These are phyloP conservation scores for Juncus inflexus DNA, from an alignment of 176 grass and related monocot species.

Conservation along the genomic window DNA sequence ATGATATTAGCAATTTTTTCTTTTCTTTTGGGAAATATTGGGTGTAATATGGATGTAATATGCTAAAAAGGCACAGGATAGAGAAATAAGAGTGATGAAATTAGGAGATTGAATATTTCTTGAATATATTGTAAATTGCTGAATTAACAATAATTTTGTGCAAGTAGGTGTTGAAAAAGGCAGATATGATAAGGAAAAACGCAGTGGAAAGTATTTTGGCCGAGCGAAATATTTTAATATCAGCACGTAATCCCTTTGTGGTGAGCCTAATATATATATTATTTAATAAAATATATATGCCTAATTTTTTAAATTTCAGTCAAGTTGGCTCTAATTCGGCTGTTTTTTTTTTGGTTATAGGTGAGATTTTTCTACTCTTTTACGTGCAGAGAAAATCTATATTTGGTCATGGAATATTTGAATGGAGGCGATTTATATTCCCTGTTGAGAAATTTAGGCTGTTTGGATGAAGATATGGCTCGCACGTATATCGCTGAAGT, in stretches of 20 bases:
- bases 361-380: constrained; percentile 99
- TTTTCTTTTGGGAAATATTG: too few species aligned
- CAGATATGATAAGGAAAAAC: constrained; percentile 98
- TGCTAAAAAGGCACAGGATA: too few species aligned
- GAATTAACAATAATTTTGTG: too few species aligned
- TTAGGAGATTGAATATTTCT: too few species aligned
- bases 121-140: too few species aligned
- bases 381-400: constrained; percentile 98
- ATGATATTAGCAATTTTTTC: too few species aligned
- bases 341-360: constrained; percentile 46
- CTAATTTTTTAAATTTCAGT: too few species aligned
- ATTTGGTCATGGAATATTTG: constrained; percentile 99
- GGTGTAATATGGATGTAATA: too few species aligned
- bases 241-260: constrained; percentile 72
- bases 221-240: constrained; percentile 88
- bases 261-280: constrained; percentile 24
- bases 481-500: constrained; percentile 86
- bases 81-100: too few species aligned
- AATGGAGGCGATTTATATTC: constrained; percentile 96
- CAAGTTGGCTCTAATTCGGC: not conserved
- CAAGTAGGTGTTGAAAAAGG: constrained; percentile 72
- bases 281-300: too few species aligned
- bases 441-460: constrained; percentile 77
- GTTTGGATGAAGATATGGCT: constrained; percentile 93
- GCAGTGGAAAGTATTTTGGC: constrained; percentile 93